A percentile compares a stretch with the other conserved stretches of the same genome.
These are phyloP conservation scores for Micractinium conductrix DNA, from an alignment of 139 green algal species.

Conservation along the genomic window DNA sequence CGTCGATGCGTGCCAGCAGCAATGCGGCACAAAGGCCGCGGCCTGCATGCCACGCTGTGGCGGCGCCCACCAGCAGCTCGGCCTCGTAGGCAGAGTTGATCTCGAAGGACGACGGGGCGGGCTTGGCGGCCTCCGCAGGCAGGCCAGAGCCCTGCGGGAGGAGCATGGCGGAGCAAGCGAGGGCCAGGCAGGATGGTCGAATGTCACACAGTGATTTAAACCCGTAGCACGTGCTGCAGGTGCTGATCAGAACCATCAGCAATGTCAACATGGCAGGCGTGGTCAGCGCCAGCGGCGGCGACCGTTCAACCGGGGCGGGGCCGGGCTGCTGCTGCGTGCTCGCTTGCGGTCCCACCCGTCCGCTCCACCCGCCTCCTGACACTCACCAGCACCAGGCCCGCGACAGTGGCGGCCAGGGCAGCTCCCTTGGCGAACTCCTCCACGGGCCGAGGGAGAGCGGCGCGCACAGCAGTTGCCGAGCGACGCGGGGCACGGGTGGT, in stretches of 20 bases:
- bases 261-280: not conserved
- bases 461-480: not conserved
- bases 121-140: slow-evolving; percentile 17
- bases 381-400: slow-evolving; percentile 28
- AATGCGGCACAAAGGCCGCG: not conserved
- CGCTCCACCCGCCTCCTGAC: not conserved
- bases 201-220: not conserved
- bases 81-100: not conserved
- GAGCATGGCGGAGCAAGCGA: not conserved
- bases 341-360: not conserved
- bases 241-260: not conserved
- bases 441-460: not conserved
- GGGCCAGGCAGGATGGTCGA: not conserved
- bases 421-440: slow-evolving; percentile 23
- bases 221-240: not conserved
- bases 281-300: not conserved
- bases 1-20: not conserved
- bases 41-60: not conserved
- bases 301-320: not conserved
- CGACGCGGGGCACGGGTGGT: not conserved
- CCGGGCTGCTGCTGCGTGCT: not conserved
- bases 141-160: not conserved
- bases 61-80: slow-evolving; percentile 23
- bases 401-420: not conserved
- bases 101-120: slow-evolving; percentile 1